These are phyloP conservation scores for Pseudocercospora fijiensis DNA, from an alignment of 2,329 filamentous ascomycete genomes.

Conservation along the genomic window DNA sequence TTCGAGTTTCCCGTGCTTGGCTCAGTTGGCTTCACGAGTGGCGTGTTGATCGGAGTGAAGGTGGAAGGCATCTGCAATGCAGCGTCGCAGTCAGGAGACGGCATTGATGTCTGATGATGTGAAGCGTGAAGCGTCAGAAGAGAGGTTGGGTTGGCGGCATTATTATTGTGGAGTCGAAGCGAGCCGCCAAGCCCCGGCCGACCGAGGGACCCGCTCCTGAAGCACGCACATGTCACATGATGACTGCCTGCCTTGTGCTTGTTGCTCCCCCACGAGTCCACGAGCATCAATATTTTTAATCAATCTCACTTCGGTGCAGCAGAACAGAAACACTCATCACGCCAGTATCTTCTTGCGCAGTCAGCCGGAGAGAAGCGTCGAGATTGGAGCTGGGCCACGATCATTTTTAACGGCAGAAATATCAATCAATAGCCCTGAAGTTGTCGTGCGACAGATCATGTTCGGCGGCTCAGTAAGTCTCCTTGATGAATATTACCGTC, in stretches of 20 bases:
- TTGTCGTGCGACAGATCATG: slow-evolving; percentile 20
- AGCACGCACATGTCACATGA: no score
- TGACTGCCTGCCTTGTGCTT: not conserved
- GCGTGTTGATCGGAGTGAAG: slow-evolving; percentile 29
- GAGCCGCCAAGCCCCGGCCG: not conserved
- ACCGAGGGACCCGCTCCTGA: not conserved
- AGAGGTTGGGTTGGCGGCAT: not conserved
- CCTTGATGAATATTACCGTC: not conserved
- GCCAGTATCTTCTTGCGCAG: not conserved
- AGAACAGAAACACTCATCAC: not conserved
- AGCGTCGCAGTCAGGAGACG: not conserved
- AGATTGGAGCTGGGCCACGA: not conserved
- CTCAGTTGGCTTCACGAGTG: not conserved
- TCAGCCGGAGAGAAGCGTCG: not conserved
- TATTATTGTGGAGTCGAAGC: not conserved
- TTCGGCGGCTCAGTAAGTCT: slow-evolving; percentile 31
- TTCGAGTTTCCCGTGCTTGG: not conserved
- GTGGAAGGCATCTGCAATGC: slow-evolving; percentile 1
- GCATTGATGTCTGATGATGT: not conserved
- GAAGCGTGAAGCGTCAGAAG: not conserved
- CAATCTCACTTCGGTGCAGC: not conserved
- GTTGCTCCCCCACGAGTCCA: not conserved
- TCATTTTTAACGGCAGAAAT: not conserved
- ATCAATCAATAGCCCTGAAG: no score
- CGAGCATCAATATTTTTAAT: no score